Evolutionary conservation across 371 early-diverging fungal genomes (phyloP), one percentile per base, ranked within the genome.

Genomic region (Thermomucor indicae-seudaticae): DNA sequence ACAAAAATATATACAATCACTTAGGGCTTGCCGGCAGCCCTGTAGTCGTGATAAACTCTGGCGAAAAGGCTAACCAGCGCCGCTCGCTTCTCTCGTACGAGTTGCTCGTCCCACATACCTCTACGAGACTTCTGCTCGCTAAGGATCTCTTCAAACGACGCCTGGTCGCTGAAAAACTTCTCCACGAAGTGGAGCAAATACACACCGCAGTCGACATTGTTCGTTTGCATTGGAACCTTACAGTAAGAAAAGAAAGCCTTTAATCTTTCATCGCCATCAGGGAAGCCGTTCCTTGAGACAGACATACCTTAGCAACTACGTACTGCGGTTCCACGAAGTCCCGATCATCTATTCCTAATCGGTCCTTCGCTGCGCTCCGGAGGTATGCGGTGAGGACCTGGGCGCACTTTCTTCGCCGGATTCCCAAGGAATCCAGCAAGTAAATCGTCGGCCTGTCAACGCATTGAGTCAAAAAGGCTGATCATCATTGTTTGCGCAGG

Each of bases 181-280:
- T 83, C 77, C 16, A 75, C 62, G 49, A 75, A 79, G 46, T 83
- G 72, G 5, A 82, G 53, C 11, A 86, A 38, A 50, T 74, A 83
- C 2, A 86, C 62, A 19, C 87, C 87, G 51, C 87, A 86, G 56
- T 86, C 87, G 51, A 70, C 80, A 30, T 64, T 57, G 34, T 86
- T 86, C 20, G 64, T 52, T 54, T 86, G 87, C 8, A 46, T 49
- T 4, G 84, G 84, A 1, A 70, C 62, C 68, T 70, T 11, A 24
- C 8, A 20, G 23, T 1, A 28, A 35, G 24, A 38, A 39, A 58
- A 54, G 29, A 70, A 67, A 22, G 73, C 71, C 32, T 75, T 58
- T 39, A 53, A 64, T 14, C 65, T 70, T 12, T 35, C 38, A 14
- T n/a, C 12, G 2, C 17, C 24, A 42, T 42, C n/a, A n/a, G 43